These are phyloP conservation scores for Botryobasidium botryosum DNA, from an alignment of 768 basidiomycete species.

Conservation along the genomic window DNA sequence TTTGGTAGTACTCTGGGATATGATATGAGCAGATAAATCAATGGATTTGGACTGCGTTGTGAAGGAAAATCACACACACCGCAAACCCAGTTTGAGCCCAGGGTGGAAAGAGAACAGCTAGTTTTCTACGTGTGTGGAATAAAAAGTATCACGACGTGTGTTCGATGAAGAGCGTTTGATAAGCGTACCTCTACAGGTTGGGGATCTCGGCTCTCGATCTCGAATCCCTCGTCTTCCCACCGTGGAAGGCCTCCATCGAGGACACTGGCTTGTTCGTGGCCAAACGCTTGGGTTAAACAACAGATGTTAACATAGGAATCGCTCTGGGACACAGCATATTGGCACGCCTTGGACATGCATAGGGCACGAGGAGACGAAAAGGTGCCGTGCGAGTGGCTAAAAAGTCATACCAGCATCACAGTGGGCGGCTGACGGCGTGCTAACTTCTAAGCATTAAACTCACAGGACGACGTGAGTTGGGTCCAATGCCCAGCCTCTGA, in stretches of 20 bases:
- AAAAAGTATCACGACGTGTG: neutral
- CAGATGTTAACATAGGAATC: too few species aligned
- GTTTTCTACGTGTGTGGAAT: too few species aligned
- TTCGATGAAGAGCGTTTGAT: neutral
- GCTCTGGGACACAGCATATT: too few species aligned
- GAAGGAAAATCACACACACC: conserved; percentile 25
- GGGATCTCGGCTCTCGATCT: conserved; percentile 27
- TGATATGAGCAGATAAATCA: too few species aligned
- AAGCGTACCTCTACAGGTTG: too few species aligned
- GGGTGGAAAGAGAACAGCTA: conserved; percentile 34
- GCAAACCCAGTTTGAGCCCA: conserved; percentile 35
- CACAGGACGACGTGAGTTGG: conserved; percentile 71
- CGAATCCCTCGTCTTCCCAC: conserved; percentile 53
- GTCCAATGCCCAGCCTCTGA: conserved; percentile 54
- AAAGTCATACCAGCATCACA: neutral
- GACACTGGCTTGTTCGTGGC: conserved; percentile 71
- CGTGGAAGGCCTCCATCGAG: conserved; percentile 88
- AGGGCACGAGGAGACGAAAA: conserved; percentile 87
- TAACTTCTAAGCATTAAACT: too few species aligned
- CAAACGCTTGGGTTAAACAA: conserved; percentile 43
- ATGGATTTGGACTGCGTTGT: too few species aligned
- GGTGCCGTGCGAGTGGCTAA: conserved; percentile 70
- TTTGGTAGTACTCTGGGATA: conserved; percentile 77
- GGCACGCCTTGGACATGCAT: conserved; percentile 63
- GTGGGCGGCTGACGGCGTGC: conserved; percentile 4